Percentiles rank a stretch among this genome's conserved stretches.
Conservation (phyloP, 1,139 yeast species). For the Yamadazyma epiphylla region DNA sequence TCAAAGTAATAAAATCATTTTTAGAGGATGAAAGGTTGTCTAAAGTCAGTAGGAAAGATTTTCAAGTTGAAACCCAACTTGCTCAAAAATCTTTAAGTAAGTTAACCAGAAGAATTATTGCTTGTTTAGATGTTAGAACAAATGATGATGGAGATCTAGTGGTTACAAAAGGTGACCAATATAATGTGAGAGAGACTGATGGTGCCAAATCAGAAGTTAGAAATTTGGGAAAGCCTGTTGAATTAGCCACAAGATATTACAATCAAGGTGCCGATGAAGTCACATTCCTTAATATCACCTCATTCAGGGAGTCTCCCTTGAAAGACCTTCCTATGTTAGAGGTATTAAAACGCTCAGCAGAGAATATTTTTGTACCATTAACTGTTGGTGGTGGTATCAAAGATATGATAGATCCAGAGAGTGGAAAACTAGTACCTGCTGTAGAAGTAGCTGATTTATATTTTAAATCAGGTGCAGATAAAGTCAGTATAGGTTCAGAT, state of each 20-base stretch:
- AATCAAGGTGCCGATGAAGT: constrained; percentile 96
- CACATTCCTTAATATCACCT: constrained; percentile 89
- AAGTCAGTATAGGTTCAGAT: constrained; percentile 96
- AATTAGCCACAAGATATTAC: constrained; percentile 84
- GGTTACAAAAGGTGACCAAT: constrained; percentile 97
- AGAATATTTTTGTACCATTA: constrained; percentile 89
- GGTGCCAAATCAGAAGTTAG: constrained; percentile 57
- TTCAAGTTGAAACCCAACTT: constrained; percentile 10
- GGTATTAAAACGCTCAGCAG: constrained; percentile 77
- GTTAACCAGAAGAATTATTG: constrained; percentile 83
- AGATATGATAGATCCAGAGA: constrained; percentile 78
- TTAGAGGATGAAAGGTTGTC: constrained; percentile 46
- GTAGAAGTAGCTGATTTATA: constrained; percentile 85
- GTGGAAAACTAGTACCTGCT: constrained; percentile 72
- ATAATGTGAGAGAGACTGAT: constrained; percentile 77
- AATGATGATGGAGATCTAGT: constrained; percentile 93
- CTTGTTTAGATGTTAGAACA: constrained; percentile 93
- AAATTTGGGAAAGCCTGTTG: constrained; percentile 93
- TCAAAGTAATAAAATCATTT: constrained; percentile 69
- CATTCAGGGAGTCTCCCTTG: constrained; percentile 89
- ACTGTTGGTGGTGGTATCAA: constrained; percentile 98
- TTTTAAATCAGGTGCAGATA: constrained; percentile 95
- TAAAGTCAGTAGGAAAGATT: constrained; percentile 15
- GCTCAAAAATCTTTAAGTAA: constrained; percentile 61
- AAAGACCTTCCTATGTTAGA: constrained; percentile 93